phyloP scores from a whole-genome alignment of 2,329 filamentous ascomycete species.

The Aspergillus pseudoviridinutans region DNA sequence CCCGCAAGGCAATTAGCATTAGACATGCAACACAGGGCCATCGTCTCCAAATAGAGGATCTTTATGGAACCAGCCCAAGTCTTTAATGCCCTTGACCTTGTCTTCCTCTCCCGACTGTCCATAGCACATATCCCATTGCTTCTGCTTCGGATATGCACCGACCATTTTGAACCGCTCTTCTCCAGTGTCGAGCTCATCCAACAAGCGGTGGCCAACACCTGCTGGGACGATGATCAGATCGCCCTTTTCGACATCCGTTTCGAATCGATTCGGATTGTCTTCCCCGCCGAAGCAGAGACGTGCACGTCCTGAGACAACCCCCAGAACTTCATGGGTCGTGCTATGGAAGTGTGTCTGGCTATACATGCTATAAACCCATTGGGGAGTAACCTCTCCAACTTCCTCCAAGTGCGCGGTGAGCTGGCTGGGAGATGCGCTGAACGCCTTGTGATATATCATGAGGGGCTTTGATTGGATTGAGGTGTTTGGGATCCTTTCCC shows the following conservation, averaged over 20 bases:
- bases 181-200: slow-evolving; percentile 51
- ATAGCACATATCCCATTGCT: slow-evolving; percentile 69
- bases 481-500: slow-evolving; percentile 60
- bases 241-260: slow-evolving; percentile 53
- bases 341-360: slow-evolving; percentile 62
- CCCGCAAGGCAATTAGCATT: slow-evolving; percentile 1
- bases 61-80: slow-evolving; percentile 54
- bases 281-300: slow-evolving; percentile 65
- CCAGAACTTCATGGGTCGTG: slow-evolving; percentile 64
- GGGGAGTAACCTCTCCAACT: slow-evolving; percentile 55
- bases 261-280: slow-evolving; percentile 54
- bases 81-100: slow-evolving; percentile 47
- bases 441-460: slow-evolving; percentile 61
- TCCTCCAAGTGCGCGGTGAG: slow-evolving; percentile 55
- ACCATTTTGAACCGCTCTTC: slow-evolving; percentile 59
- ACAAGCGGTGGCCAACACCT: slow-evolving; percentile 60
- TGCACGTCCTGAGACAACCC: slow-evolving; percentile 55
- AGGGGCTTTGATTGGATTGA: slow-evolving; percentile 61
- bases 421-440: slow-evolving; percentile 46
- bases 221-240: slow-evolving; percentile 65
- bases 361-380: slow-evolving; percentile 70
- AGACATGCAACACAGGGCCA: slow-evolving; percentile 49
- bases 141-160: slow-evolving; percentile 58
- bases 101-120: slow-evolving; percentile 54
- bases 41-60: slow-evolving; percentile 59